Base-by-base conservation (phyloP, 192 early-diverging fungal species). In the Rhizophagus sp. region DNA sequence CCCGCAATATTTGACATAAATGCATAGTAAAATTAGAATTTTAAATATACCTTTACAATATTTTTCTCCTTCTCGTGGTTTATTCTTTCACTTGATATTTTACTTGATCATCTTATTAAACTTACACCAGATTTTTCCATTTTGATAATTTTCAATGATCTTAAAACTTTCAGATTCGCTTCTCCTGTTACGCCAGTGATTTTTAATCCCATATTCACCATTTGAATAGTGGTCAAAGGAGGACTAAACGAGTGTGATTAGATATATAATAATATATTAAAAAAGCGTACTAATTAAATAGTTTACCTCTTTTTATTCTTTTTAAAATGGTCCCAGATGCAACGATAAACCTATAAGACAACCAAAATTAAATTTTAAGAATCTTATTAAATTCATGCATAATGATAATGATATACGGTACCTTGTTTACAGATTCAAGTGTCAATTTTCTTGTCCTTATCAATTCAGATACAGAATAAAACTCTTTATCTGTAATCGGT, bases 101-200 rank as follows among this genome's bases (percentile, higher is more conserved):
- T 39, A 39, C 36, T 39, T 5, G 4, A 8, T 47, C 44, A 47
- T 47, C 11, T 47, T 47, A 47, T 12, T 47, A 47, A 47, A 57
- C 50, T 57, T 12, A 47, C 44, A n/a, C 27, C 69, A 15, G 69
- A 41, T 71, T 71, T 36, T 39, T 71, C 69, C 39, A 71, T 13
- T 71, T 22, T 71, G 3, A 41, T 71, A 71, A 41, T 71, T 39
- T 41, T 71, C 17, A 36, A 47, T 27, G 15, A 71, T 39, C 69
- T 27, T 17, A 41, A 22, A n/a, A 71, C 33, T 39, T 71, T 71
- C 44, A 47, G 34, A 34, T 71, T 71, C 11, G 36, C 39, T 22
- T 71, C 69, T 44, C 39, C 7, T 2, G 36, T 71, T 30, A 25
- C 69, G 2, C 69, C 69, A 30, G 36, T 71, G 19, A 41, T 39